Base-by-base conservation (phyloP, 352 stramenopile species). In the Thalassiosira hispida region DNA sequence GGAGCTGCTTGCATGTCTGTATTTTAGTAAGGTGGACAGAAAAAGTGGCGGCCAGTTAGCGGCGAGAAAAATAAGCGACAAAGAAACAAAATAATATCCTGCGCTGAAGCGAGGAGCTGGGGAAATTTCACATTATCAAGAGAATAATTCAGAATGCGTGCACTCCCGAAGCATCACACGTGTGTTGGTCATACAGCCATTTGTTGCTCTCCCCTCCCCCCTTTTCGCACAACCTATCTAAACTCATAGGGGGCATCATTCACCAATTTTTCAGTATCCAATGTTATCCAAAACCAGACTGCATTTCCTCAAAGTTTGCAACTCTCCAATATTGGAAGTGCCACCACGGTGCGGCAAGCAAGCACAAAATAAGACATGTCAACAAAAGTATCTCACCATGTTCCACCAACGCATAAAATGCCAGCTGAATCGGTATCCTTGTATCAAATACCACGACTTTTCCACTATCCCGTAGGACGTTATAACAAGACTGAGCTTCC, bases 321-420 rank as follows among this genome's bases (percentile, higher is more conserved):
- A 35, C 8, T 23, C 4, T n/a, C 25, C 1, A 59, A 63, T 14
- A 14, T n/a, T 12, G 51, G 11, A 1, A 62, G 52, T n/a, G 62
- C 18, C 25, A 25, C 53, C 63, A 60, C 16, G 33, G 35, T 65
- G 33, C 16, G 2, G 56, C 38, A 51, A 31, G 62, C 29, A 38
- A 38, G 31, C 31, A 3, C 53, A 65, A 3, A 16, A 29, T 18
- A 60, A 68, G n/a, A 16, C 40, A 29, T 33, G 16, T 46, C 14
- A 33, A 66, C n/a, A 35, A 51, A 74, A 65, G 33, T 69, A 35
- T 51, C 91, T 79, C 81, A 98, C 96, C 97, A 90, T 99, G 97
- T 85, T 99, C 97, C n/a, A 99, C 96, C 33, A 99, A 90, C 12
- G 97, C 97, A 86, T 98, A 99, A 92, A 99, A 99, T 31, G 97